Base-by-base conservation (phyloP, 2,329 filamentous ascomycete species). In the Colletotrichum sp. region DNA sequence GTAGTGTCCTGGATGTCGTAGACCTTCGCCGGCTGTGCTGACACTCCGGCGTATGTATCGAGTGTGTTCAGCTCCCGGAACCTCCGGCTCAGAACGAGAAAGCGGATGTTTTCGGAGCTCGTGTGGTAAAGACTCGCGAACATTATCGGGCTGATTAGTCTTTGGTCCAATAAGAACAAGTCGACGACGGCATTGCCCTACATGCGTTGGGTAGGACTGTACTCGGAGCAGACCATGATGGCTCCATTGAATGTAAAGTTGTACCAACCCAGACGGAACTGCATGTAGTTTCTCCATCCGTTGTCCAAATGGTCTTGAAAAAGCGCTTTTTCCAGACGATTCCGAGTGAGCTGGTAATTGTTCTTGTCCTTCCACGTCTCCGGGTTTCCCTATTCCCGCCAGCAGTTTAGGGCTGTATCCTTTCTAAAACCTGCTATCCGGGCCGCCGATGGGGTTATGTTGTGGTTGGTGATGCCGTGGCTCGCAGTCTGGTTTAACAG, bases 281-380 rank as follows among this genome's bases (percentile, higher is more conserved):
- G 10, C n/a, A 52, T 52, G n/a, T 52, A 52, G 10, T 52, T 52
- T 21, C n/a, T 52, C 43, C n/a, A 52, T 52, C 43, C 43, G 2
- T 1, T 1, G 4, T 4, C 10, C 10, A 52, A 2, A 52, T 2
- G 6, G 0, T 21, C n/a, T 4, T 21, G 18, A 52, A 6, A 21
- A 21, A 52, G 43, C n/a, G n/a, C 43, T 1, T 52, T 12, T 13
- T 12, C 9, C 10, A 48, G 43, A 52, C 43, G 43, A 52, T 7
- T 24, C n/a, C n/a, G n/a, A 52, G 43, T 21, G 10, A 13, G n/a
- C 43, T 52, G n/a, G 43, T 12, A 24, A 21, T 52, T 21, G 10
- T 21, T 4, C 6, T 21, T 2, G 43, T 52, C 12, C 43, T 21
- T 52, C 43, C 43, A 52, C 43, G n/a, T 24, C 43, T 52, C n/a